Base-by-base conservation (phyloP, 2,329 filamentous ascomycete genomes). In the Rutstroemia sp. region DNA sequence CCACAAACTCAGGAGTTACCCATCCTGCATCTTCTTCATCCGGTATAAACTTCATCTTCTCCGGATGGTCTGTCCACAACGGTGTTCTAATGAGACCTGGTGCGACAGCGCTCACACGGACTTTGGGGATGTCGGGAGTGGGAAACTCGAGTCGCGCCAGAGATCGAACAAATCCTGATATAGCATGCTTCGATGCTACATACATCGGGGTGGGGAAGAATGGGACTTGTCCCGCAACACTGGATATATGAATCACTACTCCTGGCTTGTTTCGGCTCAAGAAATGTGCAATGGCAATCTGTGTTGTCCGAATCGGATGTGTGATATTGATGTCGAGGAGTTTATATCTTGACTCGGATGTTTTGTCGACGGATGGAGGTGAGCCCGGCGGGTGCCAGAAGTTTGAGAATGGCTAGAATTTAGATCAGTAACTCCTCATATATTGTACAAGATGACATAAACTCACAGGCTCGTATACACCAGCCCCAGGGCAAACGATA, bases 271-370 rank as follows among this genome's bases (percentile, higher is more conserved):
- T 64, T 19, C 64, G 46, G 60, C 66, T 23, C n/a, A 77, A 66
- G 64, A 78, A 79, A 61, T 77, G 72, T 3, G 72, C 69, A 45
- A 79, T 74, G 4, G 77, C 76, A 17, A 79, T 67, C 59, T 79
- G 76, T 1, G 76, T 78, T 9, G 72, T 69, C 45, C 76, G 75
- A 61, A 79, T 78, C 0, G 77, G 77, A 62, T 79, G 77, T 0
- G 73, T 76, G 50, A 80, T 57, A 58, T 79, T 79, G 65, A 79
- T 77, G 57, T 79, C 77, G 19, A 79, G 49, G 49, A 70, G 44
- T 27, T 71, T 71, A 60, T 78, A 78, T 54, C 73, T 69, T 23
- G 71, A 73, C 4, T 71, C 68, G 38, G 67, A 58, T 0, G 62
- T 67, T 8, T 69, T 61, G 60, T 79, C 76, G 44, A 65, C 68